These are phyloP conservation scores for Alternaria conjuncta DNA, from an alignment of 2,329 filamentous ascomycete genomes.

Conservation along the genomic window DNA sequence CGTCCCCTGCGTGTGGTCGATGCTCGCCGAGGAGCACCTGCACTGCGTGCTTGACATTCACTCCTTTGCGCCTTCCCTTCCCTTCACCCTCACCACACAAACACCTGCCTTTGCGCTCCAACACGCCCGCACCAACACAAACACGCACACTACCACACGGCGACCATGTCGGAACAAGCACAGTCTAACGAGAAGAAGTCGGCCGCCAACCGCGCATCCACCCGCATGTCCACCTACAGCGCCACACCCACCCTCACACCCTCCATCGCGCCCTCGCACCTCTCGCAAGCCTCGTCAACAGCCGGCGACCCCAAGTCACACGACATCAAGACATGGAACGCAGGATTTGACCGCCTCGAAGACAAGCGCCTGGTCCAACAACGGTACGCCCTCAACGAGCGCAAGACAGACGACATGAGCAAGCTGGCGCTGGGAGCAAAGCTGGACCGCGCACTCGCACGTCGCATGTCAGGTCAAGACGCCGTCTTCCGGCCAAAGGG, in stretches of 20 bases:
- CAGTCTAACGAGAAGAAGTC: slow-evolving; percentile 39
- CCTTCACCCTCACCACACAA: slow-evolving; percentile 4
- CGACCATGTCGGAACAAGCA: slow-evolving; percentile 28
- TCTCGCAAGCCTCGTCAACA: slow-evolving; percentile 44
- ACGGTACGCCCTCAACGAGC: slow-evolving; percentile 77
- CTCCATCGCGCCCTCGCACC: slow-evolving; percentile 56
- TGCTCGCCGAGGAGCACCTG: slow-evolving; percentile 15
- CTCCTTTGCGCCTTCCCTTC: slow-evolving; percentile 5
- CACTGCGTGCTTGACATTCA: neutral
- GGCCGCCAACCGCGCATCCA: slow-evolving; percentile 48
- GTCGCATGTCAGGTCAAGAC: slow-evolving; percentile 87
- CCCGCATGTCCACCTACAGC: slow-evolving; percentile 60
- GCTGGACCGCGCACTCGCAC: slow-evolving; percentile 83
- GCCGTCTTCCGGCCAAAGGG: slow-evolving; percentile 74
- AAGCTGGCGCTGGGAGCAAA: slow-evolving; percentile 90
- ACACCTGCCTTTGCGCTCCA: neutral
- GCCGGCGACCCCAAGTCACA: slow-evolving; percentile 58
- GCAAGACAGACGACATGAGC: slow-evolving; percentile 81
- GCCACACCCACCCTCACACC: slow-evolving; percentile 58
- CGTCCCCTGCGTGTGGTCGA: slow-evolving; percentile 25
- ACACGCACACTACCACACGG: slow-evolving; percentile 10
- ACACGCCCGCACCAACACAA: slow-evolving; percentile 1
- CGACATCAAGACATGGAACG: slow-evolving; percentile 77
- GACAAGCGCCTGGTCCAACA: slow-evolving; percentile 85
- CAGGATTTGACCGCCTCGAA: slow-evolving; percentile 84